Evolutionary conservation across 306 rosid genomes (phyloP), one percentile per base, ranked within the genome.

Genomic region (Pueraria montana): DNA sequence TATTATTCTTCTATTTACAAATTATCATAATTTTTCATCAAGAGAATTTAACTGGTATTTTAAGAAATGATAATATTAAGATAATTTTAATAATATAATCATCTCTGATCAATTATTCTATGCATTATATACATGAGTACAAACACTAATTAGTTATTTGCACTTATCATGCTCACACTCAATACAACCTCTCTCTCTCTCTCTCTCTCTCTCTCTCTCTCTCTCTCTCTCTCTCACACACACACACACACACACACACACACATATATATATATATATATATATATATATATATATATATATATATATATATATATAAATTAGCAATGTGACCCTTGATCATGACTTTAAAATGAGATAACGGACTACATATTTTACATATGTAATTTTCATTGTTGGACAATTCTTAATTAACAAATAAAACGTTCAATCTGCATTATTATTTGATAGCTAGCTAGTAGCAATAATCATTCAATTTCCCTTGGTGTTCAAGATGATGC

Each of bases 401-500:
- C 26, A n/a, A n/a, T 45, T 46, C 32, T 32, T 11, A 64, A 30
- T 53, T 9, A 81, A 74, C 40, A 83, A 76, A 61, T 49, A 62
- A 72, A 62, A 34, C 2, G 20, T 52, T 12, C 8, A 26, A 18
- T 16, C 5, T 18, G 17, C 52, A 84, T 74, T 80, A 84, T 74
- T 80, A 80, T 80, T 75, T 6, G 42, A 75, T 53, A 68, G 82
- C 74, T 55, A 36, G 59, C 53, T 11, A 50, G 69, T 20, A 20
- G 48, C 78, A 74, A 49, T 73, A 34, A 38, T 76, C 69, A 76
- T 85, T 80, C 70, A 80, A 68, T 43, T 42, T 42, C 52, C 11
- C 42, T 45, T 18, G 50, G 72, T 9, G 21, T n/a, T 68, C 40
- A 52, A 64, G 77, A 42, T 18, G 77, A 55, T 27, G 80, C 76